Percentiles rank a stretch among this genome's conserved stretches.
Conservation (phyloP, 768 basidiomycete species). For the Mycena epipterygia region DNA sequence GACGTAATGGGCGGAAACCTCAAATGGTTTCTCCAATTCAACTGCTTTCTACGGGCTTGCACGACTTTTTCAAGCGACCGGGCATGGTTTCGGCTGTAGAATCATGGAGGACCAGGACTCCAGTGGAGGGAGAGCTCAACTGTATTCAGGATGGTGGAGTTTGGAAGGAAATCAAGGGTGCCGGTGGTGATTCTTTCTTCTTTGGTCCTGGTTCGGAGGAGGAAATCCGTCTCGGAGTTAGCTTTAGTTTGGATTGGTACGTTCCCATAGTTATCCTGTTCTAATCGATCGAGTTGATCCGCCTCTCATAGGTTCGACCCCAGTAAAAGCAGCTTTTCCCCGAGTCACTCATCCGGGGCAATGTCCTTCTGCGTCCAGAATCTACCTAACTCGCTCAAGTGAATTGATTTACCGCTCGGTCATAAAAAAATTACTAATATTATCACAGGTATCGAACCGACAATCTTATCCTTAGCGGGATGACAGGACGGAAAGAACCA, state of each 20-base stretch:
- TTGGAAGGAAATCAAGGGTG: constrained; percentile 10
- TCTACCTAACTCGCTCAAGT: constrained; percentile 29
- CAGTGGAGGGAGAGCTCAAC: too few species aligned
- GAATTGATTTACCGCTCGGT: neutral
- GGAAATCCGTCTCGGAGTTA: constrained; percentile 38
- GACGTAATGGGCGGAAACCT: neutral
- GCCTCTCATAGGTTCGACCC: constrained; percentile 29
- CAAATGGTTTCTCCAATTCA: too few species aligned
- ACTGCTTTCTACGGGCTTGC: constrained; percentile 27
- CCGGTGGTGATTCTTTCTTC: constrained; percentile 29
- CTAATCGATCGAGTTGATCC: constrained; percentile 23
- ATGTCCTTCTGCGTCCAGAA: constrained; percentile 37
- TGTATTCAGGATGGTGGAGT: neutral
- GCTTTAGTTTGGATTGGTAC: constrained; percentile 37
- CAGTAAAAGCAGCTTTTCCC: constrained; percentile 32
- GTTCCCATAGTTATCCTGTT: constrained; percentile 19
- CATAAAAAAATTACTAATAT: neutral
- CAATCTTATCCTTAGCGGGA: constrained; percentile 36
- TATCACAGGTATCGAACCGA: constrained; percentile 35
- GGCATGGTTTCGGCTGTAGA: constrained; percentile 16
- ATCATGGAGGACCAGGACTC: neutral
- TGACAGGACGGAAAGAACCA: constrained; percentile 45
- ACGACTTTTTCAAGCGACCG: constrained; percentile 22
- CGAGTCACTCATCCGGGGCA: too few species aligned
- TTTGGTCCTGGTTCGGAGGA: neutral